A percentile compares a stretch with the other conserved stretches of the same genome.
Evolutionary conservation across 1,284 basidiomycete species (phyloP).

Genomic region (Ustilago shanxiensis): DNA sequence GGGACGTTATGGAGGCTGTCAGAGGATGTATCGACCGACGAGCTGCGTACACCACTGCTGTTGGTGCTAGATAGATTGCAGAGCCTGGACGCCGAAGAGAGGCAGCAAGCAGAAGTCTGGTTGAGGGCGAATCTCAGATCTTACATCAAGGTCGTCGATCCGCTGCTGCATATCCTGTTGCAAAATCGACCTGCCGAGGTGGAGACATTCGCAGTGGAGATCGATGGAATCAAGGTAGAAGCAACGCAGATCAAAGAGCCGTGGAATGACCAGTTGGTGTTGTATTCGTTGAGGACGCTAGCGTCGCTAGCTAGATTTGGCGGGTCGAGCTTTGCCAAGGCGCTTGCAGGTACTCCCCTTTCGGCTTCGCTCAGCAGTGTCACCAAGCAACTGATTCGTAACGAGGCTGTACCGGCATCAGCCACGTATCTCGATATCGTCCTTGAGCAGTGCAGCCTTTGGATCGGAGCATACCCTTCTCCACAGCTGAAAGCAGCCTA

Average conservation of each 20-base stretch:
- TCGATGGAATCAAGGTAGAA: constrained; percentile 17
- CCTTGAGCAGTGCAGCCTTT: constrained; percentile 36
- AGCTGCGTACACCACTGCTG: constrained; percentile 78
- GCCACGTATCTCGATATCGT: constrained; percentile 39
- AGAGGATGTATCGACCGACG: constrained; percentile 73
- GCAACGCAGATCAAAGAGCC: constrained; percentile 76
- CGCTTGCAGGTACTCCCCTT: constrained; percentile 29
- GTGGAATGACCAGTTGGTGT: constrained; percentile 81
- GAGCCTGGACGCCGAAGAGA: constrained; percentile 40
- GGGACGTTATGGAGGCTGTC: constrained; percentile 91
- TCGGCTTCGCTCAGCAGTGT: constrained; percentile 29
- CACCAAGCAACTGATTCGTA: constrained; percentile 25
- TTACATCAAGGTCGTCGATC: constrained; percentile 57
- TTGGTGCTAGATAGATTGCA: constrained; percentile 83
- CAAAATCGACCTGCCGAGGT: constrained; percentile 16
- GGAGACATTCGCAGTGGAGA: background rate
- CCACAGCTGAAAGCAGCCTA: constrained; percentile 6
- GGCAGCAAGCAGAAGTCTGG: constrained; percentile 58
- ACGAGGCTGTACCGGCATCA: constrained; percentile 12
- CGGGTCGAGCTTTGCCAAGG: constrained; percentile 81
- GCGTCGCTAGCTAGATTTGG: constrained; percentile 85
- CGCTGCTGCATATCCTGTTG: constrained; percentile 51
- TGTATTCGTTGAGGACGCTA: constrained; percentile 79
- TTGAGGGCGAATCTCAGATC: constrained; percentile 56
- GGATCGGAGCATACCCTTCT: constrained; percentile 39